Conservation (phyloP, 176 grass and related monocot species). For the Oryza punctata region DNA sequence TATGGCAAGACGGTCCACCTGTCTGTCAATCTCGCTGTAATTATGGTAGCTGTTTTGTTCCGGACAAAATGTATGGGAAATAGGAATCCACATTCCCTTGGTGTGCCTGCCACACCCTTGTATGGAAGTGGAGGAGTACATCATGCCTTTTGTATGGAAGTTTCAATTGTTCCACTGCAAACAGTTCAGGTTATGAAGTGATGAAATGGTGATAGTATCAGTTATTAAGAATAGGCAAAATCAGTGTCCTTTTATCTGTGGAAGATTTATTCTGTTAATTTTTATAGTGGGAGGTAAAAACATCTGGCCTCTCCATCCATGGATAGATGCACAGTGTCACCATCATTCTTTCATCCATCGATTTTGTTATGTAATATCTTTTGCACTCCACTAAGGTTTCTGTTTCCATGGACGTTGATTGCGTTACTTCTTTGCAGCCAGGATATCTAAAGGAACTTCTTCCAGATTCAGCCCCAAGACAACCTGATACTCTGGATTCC, state of each 20-base stretch:
- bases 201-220: too few species aligned
- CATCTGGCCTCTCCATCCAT: not conserved
- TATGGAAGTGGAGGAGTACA: too few species aligned
- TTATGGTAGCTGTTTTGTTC: not conserved
- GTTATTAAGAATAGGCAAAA: not conserved
- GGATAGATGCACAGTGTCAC: not conserved
- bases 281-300: not conserved
- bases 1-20: not conserved
- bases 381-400: not conserved
- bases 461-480: slow-evolving; percentile 59
- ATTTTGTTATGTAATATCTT: not conserved
- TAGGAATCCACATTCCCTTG: not conserved
- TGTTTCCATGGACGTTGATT: slow-evolving; percentile 12
- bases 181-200: too few species aligned
- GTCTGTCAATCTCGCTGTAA: not conserved
- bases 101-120: too few species aligned
- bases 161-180: not conserved
- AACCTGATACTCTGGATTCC: slow-evolving; percentile 58
- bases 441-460: slow-evolving; percentile 75
- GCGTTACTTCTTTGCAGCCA: slow-evolving; percentile 48
- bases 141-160: too few species aligned
- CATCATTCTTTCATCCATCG: not conserved
- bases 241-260: not conserved
- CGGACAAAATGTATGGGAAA: not conserved
- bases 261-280: not conserved